A percentile compares a stretch with the other conserved stretches of the same genome.
Evolutionary conservation across 768 basidiomycete species (phyloP).

Genomic region (Boletales sp.): DNA sequence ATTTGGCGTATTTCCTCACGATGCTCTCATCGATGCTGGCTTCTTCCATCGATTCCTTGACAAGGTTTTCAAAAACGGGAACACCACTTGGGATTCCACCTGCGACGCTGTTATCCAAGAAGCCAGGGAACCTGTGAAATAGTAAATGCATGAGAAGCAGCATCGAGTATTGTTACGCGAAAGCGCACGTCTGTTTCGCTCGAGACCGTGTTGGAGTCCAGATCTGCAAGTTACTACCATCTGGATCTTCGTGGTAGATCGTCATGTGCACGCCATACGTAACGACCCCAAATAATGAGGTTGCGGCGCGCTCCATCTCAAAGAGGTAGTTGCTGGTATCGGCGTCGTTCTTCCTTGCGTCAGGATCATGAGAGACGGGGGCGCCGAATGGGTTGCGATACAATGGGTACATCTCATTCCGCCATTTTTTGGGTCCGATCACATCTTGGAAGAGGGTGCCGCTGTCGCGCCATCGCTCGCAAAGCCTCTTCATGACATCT

Average conservation of each 20-base stretch:
- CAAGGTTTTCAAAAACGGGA: constrained; percentile 63
- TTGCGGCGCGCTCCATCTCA: constrained; percentile 86
- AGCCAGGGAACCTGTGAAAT: constrained; percentile 68
- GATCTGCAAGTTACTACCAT: constrained; percentile 43
- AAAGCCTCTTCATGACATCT: constrained; percentile 58
- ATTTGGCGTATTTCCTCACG: constrained; percentile 53
- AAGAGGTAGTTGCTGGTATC: constrained; percentile 66
- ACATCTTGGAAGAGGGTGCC: constrained; percentile 53
- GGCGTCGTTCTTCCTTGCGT: constrained; percentile 29
- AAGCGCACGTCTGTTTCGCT: constrained; percentile 84
- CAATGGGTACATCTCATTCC: constrained; percentile 78
- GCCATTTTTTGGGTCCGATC: constrained; percentile 79
- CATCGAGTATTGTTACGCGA: background rate
- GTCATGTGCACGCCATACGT: constrained; percentile 95
- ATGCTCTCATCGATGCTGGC: constrained; percentile 73
- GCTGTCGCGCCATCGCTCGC: constrained; percentile 71
- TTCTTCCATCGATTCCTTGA: constrained; percentile 94
- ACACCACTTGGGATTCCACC: constrained; percentile 89
- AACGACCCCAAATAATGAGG: constrained; percentile 82
- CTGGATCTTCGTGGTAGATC: constrained; percentile 47
- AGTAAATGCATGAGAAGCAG: background rate
- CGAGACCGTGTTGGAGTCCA: constrained; percentile 87
- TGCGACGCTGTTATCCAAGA: constrained; percentile 87
- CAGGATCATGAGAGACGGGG: constrained; percentile 33
- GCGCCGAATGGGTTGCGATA: constrained; percentile 67